phyloP scores from a whole-genome alignment of 306 rosid genomes.

The Neltuma alba region DNA sequence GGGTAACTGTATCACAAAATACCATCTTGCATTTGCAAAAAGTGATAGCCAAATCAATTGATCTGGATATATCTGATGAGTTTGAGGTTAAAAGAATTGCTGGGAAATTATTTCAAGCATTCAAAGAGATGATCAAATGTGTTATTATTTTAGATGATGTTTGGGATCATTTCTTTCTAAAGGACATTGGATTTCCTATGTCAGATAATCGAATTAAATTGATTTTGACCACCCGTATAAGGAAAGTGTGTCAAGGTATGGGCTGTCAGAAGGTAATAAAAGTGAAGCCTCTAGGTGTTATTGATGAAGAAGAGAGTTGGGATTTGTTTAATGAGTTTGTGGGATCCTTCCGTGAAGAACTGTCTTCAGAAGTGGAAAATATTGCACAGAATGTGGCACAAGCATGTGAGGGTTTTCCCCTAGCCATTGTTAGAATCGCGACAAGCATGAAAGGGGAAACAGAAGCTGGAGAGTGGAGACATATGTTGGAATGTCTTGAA shows the following conservation, averaged over 20 bases:
- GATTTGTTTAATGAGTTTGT: background rate
- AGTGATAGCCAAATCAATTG: background rate
- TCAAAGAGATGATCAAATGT: background rate
- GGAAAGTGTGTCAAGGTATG: background rate
- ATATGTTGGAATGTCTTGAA: too few species aligned
- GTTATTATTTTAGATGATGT: background rate
- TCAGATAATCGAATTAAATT: background rate
- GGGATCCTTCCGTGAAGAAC: fast-evolving
- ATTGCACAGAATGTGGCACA: fast-evolving
- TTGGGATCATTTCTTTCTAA: background rate
- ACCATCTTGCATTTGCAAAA: background rate
- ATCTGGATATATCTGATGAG: background rate
- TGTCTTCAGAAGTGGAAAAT: background rate
- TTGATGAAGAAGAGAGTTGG: background rate
- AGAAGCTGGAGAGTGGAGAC: too few species aligned
- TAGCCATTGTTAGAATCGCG: background rate
- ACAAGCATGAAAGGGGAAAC: background rate
- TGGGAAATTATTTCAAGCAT: background rate
- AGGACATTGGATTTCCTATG: background rate
- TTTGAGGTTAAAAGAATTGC: background rate
- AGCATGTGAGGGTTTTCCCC: background rate
- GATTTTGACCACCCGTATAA: background rate
- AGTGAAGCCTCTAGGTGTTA: too few species aligned
- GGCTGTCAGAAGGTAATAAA: background rate
- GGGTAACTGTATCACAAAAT: background rate